These are phyloP conservation scores for Metschnikowia santaceciliae DNA, from an alignment of 805 yeast genomes.

Conservation along the genomic window DNA sequence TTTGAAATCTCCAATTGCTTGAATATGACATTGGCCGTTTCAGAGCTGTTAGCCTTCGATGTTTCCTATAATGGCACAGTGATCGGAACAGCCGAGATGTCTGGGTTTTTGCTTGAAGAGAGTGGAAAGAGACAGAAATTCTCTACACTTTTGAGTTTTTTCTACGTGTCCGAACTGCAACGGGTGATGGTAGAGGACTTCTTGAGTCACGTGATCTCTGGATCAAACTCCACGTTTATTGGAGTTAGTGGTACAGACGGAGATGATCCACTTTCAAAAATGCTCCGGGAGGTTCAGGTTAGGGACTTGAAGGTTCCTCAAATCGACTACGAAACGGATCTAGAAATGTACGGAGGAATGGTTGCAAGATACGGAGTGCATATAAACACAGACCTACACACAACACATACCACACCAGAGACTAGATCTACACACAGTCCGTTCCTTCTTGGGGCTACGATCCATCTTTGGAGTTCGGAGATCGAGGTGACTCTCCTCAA, in stretches of 20 bases:
- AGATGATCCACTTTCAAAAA: not conserved
- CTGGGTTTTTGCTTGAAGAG: constrained; percentile 20
- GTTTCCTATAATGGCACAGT: constrained; percentile 29
- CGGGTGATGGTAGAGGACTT: constrained; percentile 14
- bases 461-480: constrained; percentile 53
- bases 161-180: constrained; percentile 6
- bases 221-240: constrained; percentile 8
- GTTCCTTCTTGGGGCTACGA: constrained; percentile 46
- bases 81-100: constrained; percentile 29
- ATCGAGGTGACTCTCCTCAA: constrained; percentile 52
- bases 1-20: constrained; percentile 33
- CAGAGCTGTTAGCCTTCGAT: constrained; percentile 23
- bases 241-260: constrained; percentile 3
- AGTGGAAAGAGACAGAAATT: constrained; percentile 15
- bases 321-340: not conserved
- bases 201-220: constrained; percentile 21
- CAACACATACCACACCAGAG: not conserved
- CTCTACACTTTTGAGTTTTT: constrained; percentile 18
- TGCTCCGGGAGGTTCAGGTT: constrained; percentile 18
- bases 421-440: constrained; percentile 18
- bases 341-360: too few relatives aligned
- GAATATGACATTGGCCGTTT: constrained; percentile 20
- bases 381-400: not conserved
- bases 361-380: not conserved
- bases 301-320: constrained; percentile 20